Percentiles rank a stretch among this genome's conserved stretches.
Conservation (phyloP, 352 stramenopile genomes). For the Phytophthora hibernalis region DNA sequence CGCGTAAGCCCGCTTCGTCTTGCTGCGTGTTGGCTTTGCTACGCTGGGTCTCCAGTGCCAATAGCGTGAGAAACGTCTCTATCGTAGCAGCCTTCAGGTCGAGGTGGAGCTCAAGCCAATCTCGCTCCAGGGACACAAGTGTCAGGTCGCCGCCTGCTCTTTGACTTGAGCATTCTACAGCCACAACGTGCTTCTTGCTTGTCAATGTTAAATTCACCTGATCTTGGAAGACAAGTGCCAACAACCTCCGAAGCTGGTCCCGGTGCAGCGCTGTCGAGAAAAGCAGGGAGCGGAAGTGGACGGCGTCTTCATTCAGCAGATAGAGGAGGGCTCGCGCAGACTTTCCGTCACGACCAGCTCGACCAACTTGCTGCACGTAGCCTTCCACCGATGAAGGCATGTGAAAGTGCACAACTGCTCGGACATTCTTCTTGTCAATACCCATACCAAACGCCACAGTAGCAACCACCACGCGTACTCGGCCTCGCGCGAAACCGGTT, state of each 20-base stretch:
- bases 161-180: slow-evolving; percentile 30
- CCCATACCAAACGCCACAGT: slow-evolving; percentile 99
- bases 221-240: slow-evolving; percentile 51
- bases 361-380: slow-evolving; percentile 98
- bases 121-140: slow-evolving; percentile 57
- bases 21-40: slow-evolving; percentile 3
- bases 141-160: slow-evolving; percentile 20
- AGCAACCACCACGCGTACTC: slow-evolving; percentile 93
- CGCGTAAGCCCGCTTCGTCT: slow-evolving; percentile 17
- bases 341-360: slow-evolving; percentile 95
- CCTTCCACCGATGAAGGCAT: slow-evolving; percentile 97
- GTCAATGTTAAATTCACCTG: neutral
- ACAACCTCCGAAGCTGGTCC: slow-evolving; percentile 55
- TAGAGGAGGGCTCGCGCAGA: slow-evolving; percentile 70
- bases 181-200: slow-evolving; percentile 33
- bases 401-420: slow-evolving; percentile 98
- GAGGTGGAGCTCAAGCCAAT: slow-evolving; percentile 66
- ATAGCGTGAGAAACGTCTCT: slow-evolving; percentile 81
- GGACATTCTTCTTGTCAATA: slow-evolving; percentile 98
- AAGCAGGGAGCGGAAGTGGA: slow-evolving; percentile 72
- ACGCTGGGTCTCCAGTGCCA: slow-evolving; percentile 46
- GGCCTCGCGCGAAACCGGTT: slow-evolving; percentile 88
- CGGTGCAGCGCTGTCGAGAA: slow-evolving; percentile 74
- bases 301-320: slow-evolving; percentile 68
- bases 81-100: slow-evolving; percentile 80